Conservation (phyloP, 306 rosid species). For the Pterocarpus macrocarpus region DNA sequence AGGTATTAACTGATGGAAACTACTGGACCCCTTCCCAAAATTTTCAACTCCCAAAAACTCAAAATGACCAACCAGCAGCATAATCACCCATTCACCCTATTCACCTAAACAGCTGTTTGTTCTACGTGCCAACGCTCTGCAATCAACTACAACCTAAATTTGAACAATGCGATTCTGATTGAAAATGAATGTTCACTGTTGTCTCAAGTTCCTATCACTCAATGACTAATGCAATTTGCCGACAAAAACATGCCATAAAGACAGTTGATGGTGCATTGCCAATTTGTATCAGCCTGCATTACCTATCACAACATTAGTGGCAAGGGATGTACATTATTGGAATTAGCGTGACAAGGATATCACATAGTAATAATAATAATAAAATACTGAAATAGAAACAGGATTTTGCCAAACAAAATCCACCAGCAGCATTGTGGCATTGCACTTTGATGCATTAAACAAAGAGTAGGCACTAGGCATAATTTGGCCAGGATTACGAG, state of each 20-base stretch:
- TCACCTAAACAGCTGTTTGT: conserved; percentile 14
- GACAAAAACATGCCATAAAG: conserved; percentile 24
- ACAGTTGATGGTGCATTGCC: conserved; percentile 40
- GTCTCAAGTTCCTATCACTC: conserved; percentile 18
- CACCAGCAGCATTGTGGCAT: conserved; percentile 10
- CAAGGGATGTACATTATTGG: conserved; percentile 9
- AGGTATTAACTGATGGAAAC: conserved; percentile 32
- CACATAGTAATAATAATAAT: conserved; percentile 31
- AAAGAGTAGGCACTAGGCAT: not conserved
- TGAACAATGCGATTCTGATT: conserved; percentile 23
- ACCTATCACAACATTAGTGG: conserved; percentile 24
- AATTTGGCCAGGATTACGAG: not conserved
- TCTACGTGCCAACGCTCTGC: not conserved
- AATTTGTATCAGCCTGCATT: not conserved
- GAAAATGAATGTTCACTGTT: conserved; percentile 27
- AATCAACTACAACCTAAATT: conserved; percentile 20
- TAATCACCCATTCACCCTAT: not conserved
- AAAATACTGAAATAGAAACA: not conserved
- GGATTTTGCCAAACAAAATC: not conserved
- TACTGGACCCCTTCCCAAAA: not conserved
- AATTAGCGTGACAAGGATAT: conserved; percentile 26
- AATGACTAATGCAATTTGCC: conserved; percentile 11
- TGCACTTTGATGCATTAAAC: not conserved
- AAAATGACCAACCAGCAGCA: not conserved
- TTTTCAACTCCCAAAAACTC: conserved; percentile 3